These are phyloP conservation scores for Diaporthe helianthi DNA, from an alignment of 2,329 filamentous ascomycete genomes.

Conservation along the genomic window DNA sequence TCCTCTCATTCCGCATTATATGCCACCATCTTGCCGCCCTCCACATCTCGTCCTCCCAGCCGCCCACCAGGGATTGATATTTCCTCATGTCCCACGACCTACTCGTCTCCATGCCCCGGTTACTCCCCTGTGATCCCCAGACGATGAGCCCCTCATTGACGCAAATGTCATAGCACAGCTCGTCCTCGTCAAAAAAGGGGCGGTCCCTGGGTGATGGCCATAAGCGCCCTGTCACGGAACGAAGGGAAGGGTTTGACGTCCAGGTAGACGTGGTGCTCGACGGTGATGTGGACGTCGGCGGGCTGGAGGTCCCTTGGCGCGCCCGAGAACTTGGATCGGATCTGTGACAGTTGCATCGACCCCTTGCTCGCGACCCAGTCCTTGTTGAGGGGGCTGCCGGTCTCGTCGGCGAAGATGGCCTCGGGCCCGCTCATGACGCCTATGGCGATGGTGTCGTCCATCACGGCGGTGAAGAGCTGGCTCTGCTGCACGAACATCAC, in stretches of 20 bases:
- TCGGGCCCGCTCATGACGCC: constrained; percentile 40
- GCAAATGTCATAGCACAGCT: constrained; percentile 46
- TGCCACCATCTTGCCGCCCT: constrained; percentile 43
- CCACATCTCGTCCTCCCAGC: constrained; percentile 48
- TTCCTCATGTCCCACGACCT: constrained; percentile 54
- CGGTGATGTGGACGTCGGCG: constrained; percentile 42
- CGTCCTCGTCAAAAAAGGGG: constrained; percentile 45
- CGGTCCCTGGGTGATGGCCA: constrained; percentile 38
- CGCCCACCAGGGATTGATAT: constrained; percentile 46
- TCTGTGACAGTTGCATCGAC: constrained; percentile 38
- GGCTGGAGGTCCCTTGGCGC: constrained; percentile 43
- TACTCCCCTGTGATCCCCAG: constrained; percentile 45
- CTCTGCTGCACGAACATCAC: constrained; percentile 35
- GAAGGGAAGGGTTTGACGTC: constrained; percentile 45
- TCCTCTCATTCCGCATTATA: constrained; percentile 35
- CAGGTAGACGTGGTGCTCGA: constrained; percentile 47
- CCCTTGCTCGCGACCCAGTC: constrained; percentile 38
- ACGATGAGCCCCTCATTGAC: constrained; percentile 46
- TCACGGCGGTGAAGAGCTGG: constrained; percentile 44
- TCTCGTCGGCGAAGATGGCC: constrained; percentile 39
- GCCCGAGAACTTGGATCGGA: constrained; percentile 39
- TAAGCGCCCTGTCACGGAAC: constrained; percentile 44
- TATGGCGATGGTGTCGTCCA: constrained; percentile 48
- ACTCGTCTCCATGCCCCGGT: constrained; percentile 43
- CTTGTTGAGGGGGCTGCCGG: constrained; percentile 44